phyloP scores from a whole-genome alignment of 106 monocot species.

The Hemerocallis citrina region DNA sequence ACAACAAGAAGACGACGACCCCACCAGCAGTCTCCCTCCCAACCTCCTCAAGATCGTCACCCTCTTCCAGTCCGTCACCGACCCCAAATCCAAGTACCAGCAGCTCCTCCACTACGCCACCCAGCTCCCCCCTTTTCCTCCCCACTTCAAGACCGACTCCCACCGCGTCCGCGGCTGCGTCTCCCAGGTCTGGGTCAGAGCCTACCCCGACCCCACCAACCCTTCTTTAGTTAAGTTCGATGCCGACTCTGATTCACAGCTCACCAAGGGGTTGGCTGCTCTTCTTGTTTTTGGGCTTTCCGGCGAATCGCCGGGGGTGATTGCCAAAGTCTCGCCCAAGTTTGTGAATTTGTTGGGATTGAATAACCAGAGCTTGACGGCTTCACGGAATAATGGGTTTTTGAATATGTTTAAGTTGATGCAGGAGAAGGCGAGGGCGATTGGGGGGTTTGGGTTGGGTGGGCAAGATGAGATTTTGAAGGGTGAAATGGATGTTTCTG shows the following conservation, averaged over 20 bases:
- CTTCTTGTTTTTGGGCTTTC: constrained; percentile 4
- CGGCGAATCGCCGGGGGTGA: constrained; percentile 9
- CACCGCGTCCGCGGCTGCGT: constrained; percentile 86
- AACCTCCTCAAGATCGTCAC: constrained; percentile 53
- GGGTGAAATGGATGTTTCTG: constrained; percentile 3
- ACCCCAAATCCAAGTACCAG: constrained; percentile 75
- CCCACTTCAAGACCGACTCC: constrained; percentile 48
- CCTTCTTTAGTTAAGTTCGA: constrained; percentile 49
- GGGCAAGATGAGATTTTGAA: background rate
- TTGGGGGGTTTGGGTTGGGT: background rate
- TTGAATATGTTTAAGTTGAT: constrained; percentile 79
- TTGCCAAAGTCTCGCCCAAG: constrained; percentile 33
- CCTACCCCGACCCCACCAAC: constrained; percentile 52
- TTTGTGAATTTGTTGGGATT: constrained; percentile 69
- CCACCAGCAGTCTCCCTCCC: constrained; percentile 38
- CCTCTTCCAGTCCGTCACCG: constrained; percentile 85
- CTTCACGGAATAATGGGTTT: constrained; percentile 77
- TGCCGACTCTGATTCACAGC: constrained; percentile 73
- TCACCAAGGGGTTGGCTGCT: constrained; percentile 78
- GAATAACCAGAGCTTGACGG: constrained; percentile 62
- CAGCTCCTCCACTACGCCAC: constrained; percentile 87
- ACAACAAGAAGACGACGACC: too few species aligned
- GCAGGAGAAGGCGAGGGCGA: constrained; percentile 55
- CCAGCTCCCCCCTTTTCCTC: constrained; percentile 50
- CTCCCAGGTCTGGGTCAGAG: constrained; percentile 91